These are phyloP conservation scores for Pythium aquatile DNA, from an alignment of 352 stramenopile species.

Conservation along the genomic window DNA sequence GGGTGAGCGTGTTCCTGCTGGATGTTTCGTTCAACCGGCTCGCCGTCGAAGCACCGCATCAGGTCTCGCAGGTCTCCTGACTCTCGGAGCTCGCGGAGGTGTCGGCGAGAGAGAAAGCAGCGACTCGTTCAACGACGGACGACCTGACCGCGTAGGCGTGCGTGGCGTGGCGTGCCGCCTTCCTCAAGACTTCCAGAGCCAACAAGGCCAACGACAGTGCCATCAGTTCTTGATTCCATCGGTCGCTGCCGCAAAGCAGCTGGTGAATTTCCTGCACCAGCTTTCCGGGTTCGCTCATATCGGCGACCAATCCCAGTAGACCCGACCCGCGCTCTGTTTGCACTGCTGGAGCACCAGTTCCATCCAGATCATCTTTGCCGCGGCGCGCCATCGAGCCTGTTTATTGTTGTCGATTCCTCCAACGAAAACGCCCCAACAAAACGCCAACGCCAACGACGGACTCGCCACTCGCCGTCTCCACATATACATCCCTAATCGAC, in stretches of 20 bases:
- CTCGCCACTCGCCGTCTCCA: constrained; percentile 14
- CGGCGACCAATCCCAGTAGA: background rate
- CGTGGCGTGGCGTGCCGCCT: background rate
- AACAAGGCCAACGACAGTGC: background rate
- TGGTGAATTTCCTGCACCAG: background rate
- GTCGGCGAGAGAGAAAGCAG: background rate
- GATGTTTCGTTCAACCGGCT: background rate
- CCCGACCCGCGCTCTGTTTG: background rate
- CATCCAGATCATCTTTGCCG: background rate
- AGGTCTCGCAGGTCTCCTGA: background rate
- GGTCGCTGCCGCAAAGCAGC: background rate
- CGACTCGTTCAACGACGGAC: background rate
- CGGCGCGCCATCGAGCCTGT: background rate
- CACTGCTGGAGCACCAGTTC: background rate
- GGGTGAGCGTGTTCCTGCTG: background rate
- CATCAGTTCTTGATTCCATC: background rate
- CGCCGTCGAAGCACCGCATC: background rate
- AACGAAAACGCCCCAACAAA: background rate
- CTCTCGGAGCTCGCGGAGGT: background rate
- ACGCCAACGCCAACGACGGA: constrained; percentile 14
- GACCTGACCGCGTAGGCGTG: background rate
- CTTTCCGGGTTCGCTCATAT: constrained; percentile 4
- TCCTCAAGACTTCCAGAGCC: constrained; percentile 1
- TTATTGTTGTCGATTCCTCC: background rate
- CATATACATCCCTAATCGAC: constrained; percentile 5